A percentile compares a stretch with the other conserved stretches of the same genome.
phyloP scores from a whole-genome alignment of 345 rosid species.

The Salix dunnii region DNA sequence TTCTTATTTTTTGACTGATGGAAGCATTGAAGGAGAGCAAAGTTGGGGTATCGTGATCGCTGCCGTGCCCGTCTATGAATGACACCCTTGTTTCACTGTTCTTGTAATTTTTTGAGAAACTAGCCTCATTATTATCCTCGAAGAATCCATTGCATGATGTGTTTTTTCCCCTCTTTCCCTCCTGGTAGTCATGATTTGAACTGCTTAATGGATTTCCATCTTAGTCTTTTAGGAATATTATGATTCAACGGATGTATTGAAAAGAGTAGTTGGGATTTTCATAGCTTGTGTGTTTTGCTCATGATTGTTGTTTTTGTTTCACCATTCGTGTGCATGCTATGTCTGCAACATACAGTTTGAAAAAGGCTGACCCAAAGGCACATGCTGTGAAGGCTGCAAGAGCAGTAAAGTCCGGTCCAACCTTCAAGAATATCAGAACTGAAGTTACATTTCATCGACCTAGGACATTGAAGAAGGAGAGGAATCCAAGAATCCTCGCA shows the following conservation, averaged over 20 bases:
- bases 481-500: constrained; percentile 76
- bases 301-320: background rate
- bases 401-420: constrained; percentile 74
- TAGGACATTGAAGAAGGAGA: constrained; percentile 72
- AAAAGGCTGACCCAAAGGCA: constrained; percentile 78
- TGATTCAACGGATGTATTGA: background rate
- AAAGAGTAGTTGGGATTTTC: background rate
- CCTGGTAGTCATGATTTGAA: background rate
- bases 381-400: constrained; percentile 87
- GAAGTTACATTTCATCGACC: constrained; percentile 94
- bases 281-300: background rate
- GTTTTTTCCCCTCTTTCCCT: background rate
- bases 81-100: background rate
- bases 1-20: background rate
- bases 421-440: constrained; percentile 72
- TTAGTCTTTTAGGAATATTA: background rate
- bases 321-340: background rate
- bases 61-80: background rate
- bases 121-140: background rate
- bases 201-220: background rate
- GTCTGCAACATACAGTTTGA: constrained; percentile 40
- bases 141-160: background rate
- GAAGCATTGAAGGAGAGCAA: background rate
- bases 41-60: background rate
- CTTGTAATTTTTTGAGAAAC: background rate